Conservation (phyloP, 495 filamentous ascomycete genomes). For the Lasiosphaeria ovina region DNA sequence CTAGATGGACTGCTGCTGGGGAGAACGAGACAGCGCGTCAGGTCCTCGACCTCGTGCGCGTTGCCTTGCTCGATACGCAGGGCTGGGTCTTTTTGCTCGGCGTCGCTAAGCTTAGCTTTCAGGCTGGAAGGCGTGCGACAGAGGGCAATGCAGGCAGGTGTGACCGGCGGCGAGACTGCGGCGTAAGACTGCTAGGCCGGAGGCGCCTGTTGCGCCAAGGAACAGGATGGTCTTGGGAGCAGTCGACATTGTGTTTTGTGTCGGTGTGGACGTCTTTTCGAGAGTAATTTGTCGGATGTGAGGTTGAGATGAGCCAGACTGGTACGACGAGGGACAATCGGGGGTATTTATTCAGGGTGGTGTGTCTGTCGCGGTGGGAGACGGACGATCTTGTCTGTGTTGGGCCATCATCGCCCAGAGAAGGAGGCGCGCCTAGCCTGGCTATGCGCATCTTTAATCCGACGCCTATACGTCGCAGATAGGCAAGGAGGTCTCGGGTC, state of each 20-base stretch:
- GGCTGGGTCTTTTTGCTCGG: constrained; percentile 24
- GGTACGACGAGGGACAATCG: neutral
- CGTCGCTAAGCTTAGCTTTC: constrained; percentile 35
- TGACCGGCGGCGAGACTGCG: constrained; percentile 51
- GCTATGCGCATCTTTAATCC: no score
- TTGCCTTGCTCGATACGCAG: constrained; percentile 54
- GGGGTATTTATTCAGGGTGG: no score
- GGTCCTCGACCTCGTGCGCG: constrained; percentile 43
- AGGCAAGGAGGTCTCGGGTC: no score
- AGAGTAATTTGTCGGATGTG: neutral
- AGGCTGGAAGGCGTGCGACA: constrained; percentile 65
- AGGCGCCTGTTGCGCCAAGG: constrained; percentile 58
- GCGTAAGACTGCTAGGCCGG: constrained; percentile 45
- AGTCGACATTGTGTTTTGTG: constrained; percentile 2
- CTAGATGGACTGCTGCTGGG: neutral
- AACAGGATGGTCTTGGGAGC: constrained; percentile 46
- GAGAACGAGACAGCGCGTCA: constrained; percentile 35
- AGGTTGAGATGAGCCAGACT: neutral
- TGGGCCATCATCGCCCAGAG: no score
- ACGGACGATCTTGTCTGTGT: no score
- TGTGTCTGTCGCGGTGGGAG: no score
- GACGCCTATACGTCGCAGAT: no score
- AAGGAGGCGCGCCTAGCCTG: no score
- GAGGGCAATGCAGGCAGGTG: constrained; percentile 50
- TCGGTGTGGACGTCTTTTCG: neutral